Evolutionary conservation across 139 green algal species (phyloP).

Genomic region (Gonium pectorale): DNA sequence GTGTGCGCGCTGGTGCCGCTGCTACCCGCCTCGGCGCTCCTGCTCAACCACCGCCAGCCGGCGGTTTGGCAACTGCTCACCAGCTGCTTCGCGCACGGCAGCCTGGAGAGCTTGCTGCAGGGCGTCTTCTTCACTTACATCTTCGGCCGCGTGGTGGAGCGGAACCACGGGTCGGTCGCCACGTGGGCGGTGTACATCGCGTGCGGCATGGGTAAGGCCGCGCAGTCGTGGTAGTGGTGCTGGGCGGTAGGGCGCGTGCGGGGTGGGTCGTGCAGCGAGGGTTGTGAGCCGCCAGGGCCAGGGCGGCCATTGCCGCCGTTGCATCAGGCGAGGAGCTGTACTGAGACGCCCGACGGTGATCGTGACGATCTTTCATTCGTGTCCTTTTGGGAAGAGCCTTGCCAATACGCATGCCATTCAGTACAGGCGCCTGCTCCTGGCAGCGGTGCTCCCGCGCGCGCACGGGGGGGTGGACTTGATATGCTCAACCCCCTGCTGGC

Average conservation of each 20-base stretch:
- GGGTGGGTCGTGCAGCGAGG: too few species aligned
- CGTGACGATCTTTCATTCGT: too few species aligned
- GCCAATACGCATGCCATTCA: too few species aligned
- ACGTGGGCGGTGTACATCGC: conserved; percentile 41
- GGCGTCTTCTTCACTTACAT: conserved; percentile 50
- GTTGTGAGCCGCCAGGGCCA: too few species aligned
- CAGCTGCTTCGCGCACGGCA: conserved; percentile 25
- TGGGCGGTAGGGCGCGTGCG: too few species aligned
- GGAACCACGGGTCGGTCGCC: conserved; percentile 24
- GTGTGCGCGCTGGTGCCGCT: conserved; percentile 29
- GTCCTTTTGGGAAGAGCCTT: too few species aligned
- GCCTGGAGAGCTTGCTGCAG: conserved; percentile 37
- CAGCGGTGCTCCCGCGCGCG: too few species aligned
- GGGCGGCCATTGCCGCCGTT: too few species aligned
- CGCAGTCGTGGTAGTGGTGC: too few species aligned
- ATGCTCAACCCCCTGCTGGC: not conserved
- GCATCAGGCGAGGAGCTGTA: too few species aligned
- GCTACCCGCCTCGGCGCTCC: conserved; percentile 8
- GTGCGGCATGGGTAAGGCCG: conserved; percentile 38
- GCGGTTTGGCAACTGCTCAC: conserved; percentile 45
- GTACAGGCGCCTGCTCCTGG: too few species aligned
- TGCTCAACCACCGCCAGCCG: conserved; percentile 36
- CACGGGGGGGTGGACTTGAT: not conserved
- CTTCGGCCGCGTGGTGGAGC: conserved; percentile 50
- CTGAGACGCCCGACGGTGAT: too few species aligned